A percentile compares a stretch with the other conserved stretches of the same genome.
Conservation (phyloP, 2,329 filamentous ascomycete genomes). For the Thelonectria olida region DNA sequence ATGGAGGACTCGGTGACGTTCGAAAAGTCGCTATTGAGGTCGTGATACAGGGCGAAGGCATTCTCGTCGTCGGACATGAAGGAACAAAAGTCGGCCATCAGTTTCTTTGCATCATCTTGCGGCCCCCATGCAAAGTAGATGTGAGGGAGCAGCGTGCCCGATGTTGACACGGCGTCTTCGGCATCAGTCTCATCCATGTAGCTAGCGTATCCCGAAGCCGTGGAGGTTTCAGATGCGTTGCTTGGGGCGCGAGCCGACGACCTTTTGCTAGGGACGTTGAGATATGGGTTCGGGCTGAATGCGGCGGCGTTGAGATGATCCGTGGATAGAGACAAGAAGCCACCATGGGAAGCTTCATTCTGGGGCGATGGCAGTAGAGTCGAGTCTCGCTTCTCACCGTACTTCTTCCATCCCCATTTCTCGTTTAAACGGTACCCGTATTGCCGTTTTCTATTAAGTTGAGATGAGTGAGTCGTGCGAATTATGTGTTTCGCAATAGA, state of each 20-base stretch:
- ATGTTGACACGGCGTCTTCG: not conserved
- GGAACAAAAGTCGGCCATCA: conserved; percentile 38
- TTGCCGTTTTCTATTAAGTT: conserved; percentile 40
- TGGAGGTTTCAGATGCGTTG: not conserved
- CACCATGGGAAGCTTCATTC: conserved; percentile 4
- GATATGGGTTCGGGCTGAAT: not conserved
- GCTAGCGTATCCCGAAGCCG: conserved; percentile 1
- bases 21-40: conserved; percentile 23
- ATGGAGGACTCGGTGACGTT: not conserved
- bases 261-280: not conserved
- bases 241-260: not conserved
- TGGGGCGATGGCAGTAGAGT: conserved; percentile 2
- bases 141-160: not conserved
- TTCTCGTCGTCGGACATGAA: conserved; percentile 38
- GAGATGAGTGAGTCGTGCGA: not conserved
- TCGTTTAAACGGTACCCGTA: conserved; percentile 41
- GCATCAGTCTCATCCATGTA: conserved; percentile 3
- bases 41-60: conserved; percentile 30
- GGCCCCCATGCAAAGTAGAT: conserved; percentile 26
- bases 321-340: not conserved
- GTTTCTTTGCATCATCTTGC: conserved; percentile 28
- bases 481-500: not conserved
- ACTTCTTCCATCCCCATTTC: conserved; percentile 41
- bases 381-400: conserved; percentile 33
- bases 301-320: not conserved